Conservation (phyloP, 2,329 filamentous ascomycete species). For the Stagonosporopsis chrysanthemi region DNA sequence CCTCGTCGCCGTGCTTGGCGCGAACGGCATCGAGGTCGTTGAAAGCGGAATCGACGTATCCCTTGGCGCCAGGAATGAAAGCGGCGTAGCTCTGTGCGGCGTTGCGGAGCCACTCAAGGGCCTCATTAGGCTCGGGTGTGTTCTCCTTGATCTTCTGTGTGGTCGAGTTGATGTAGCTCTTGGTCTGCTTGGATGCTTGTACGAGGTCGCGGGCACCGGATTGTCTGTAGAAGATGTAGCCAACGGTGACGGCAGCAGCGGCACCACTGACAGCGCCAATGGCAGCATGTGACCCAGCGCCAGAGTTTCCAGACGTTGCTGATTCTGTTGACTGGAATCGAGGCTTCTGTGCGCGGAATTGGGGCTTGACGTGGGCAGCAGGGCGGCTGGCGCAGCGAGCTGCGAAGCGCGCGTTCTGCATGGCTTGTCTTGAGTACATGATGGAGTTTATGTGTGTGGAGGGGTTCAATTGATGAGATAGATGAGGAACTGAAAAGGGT, state of each 20-base stretch:
- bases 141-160: slow-evolving; percentile 67
- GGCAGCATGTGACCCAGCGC: slow-evolving; percentile 50
- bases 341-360: slow-evolving; percentile 38
- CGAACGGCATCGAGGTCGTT: slow-evolving; percentile 73
- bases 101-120: slow-evolving; percentile 69
- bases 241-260: slow-evolving; percentile 54
- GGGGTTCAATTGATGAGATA: slow-evolving; percentile 12
- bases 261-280: slow-evolving; percentile 61
- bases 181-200: slow-evolving; percentile 62
- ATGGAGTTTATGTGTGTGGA: slow-evolving; percentile 3
- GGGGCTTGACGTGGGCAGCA: slow-evolving; percentile 33
- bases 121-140: slow-evolving; percentile 71
- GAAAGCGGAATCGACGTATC: slow-evolving; percentile 74
- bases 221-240: slow-evolving; percentile 63
- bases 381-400: slow-evolving; percentile 42
- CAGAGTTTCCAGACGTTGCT: slow-evolving; percentile 29
- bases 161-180: slow-evolving; percentile 67
- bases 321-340: slow-evolving; percentile 47
- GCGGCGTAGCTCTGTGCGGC: slow-evolving; percentile 73
- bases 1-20: slow-evolving; percentile 72
- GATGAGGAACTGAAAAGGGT: not conserved
- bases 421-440: slow-evolving; percentile 47
- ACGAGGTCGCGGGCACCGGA: slow-evolving; percentile 60
- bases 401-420: slow-evolving; percentile 41
- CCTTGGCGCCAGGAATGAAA: slow-evolving; percentile 74